Percentiles rank a stretch among this genome's conserved stretches.
These are phyloP conservation scores for Alternaria incomplexa DNA, from an alignment of 2,329 filamentous ascomycete species.

Conservation along the genomic window DNA sequence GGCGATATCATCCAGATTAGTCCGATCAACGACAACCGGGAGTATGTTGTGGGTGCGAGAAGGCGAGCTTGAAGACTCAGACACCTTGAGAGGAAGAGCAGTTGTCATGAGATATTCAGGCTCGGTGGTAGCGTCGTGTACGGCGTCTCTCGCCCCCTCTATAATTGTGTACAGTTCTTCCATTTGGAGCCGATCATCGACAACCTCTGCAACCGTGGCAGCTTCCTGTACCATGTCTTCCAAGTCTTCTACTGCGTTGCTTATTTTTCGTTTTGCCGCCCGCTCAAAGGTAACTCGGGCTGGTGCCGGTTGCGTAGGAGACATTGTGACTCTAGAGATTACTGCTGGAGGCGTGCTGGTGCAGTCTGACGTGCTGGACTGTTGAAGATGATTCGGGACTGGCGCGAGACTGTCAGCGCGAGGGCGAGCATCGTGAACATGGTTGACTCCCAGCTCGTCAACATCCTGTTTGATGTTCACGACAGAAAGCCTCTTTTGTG, in stretches of 20 bases:
- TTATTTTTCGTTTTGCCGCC: slow-evolving; percentile 24
- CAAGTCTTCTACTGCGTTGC: slow-evolving; percentile 47
- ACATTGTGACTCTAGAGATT: slow-evolving; percentile 25
- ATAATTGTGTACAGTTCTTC: slow-evolving; percentile 51
- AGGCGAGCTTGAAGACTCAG: slow-evolving; percentile 9
- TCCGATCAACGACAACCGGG: background rate
- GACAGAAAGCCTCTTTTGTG: slow-evolving; percentile 20
- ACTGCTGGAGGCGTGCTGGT: slow-evolving; percentile 18
- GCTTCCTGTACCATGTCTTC: slow-evolving; percentile 54
- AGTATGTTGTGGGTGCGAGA: background rate
- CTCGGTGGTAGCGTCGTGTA: slow-evolving; percentile 39
- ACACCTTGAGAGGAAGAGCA: slow-evolving; percentile 27
- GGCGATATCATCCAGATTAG: background rate
- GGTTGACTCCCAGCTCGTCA: slow-evolving; percentile 4
- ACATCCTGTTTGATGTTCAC: slow-evolving; percentile 14
- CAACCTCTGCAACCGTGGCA: slow-evolving; percentile 44
- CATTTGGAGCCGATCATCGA: slow-evolving; percentile 37
- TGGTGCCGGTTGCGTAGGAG: slow-evolving; percentile 29
- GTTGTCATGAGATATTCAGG: slow-evolving; percentile 30
- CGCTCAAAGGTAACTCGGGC: slow-evolving; percentile 27
- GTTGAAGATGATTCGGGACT: slow-evolving; percentile 32
- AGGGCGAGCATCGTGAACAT: slow-evolving; percentile 5
- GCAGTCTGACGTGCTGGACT: slow-evolving; percentile 23
- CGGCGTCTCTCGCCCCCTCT: slow-evolving; percentile 45
- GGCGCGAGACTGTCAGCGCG: slow-evolving; percentile 29